Evolutionary conservation across 805 yeast genomes (phyloP), one percentile per base, ranked within the genome.

Genomic region (Saccharomycopsis javanensis): DNA sequence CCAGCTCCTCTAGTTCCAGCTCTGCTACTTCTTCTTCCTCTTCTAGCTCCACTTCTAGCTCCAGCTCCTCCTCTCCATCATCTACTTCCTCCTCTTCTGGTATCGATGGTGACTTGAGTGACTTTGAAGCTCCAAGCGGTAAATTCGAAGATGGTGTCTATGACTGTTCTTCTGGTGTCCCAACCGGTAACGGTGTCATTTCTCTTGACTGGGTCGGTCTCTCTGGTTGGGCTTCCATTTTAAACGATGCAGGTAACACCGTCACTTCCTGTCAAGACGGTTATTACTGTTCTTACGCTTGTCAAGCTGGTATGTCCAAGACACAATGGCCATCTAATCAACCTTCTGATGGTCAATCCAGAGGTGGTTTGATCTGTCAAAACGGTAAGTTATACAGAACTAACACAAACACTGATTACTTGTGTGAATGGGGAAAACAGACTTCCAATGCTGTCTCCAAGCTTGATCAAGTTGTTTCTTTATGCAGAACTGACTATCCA

Each of bases 401-500:
- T 62, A 88, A 88, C 82, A 67, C 82, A 45, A 74, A 78, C 71
- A 63, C 80, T 58, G 75, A 81, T 65, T 74, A 81, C 75, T 79
- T 92, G 68, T 92, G 99, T 79, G 88, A 79, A 68, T 86, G 96
- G 92, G 98, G 96, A 69, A 72, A 68, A 37, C 76, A 81, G 56
- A 71, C 84, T 55, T 95, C 96, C 53, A 68, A 72, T 55, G 91
- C 86, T 64, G 85, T 77, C 59, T 81, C 82, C 66, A 76, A 86
- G 65, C 73, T 88, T 60, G 68, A 71, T 63, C 69, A 85, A 60
- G 78, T 78, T 55, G 90, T 92, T 66, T 91, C 98, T 60, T 75
- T 94, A 67, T 94, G 99, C 80, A 87, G 97, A 78, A 92, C 99
- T 61, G 99, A 92, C 73, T 92, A 92, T 81, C 99, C 99, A 68